Conservation (phyloP, 1,284 basidiomycete genomes). For the Neolentinus lepideus region DNA sequence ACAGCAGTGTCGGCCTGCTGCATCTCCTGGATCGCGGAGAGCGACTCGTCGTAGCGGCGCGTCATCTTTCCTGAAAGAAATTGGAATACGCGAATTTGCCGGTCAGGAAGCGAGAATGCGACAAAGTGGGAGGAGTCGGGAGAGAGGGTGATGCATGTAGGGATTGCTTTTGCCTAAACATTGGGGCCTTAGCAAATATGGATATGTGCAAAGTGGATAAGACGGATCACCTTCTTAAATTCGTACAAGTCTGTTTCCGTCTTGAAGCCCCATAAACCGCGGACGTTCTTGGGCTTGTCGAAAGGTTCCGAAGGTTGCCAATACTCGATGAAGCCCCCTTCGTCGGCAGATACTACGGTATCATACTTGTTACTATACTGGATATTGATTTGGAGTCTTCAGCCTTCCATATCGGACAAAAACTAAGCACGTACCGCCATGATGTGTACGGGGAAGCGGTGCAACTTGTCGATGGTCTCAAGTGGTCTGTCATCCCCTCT, state of each 20-base stretch:
- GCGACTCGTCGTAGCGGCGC: slow-evolving; percentile 92
- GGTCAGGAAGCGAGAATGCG: slow-evolving; percentile 87
- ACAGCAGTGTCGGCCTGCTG: slow-evolving; percentile 90
- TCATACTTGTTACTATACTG: slow-evolving; percentile 93
- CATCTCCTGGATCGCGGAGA: slow-evolving; percentile 93
- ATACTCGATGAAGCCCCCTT: slow-evolving; percentile 94
- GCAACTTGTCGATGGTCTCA: slow-evolving; percentile 69
- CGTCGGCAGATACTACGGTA: slow-evolving; percentile 91
- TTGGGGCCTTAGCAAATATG: not conserved
- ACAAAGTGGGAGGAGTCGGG: slow-evolving; percentile 86
- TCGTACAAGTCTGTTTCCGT: slow-evolving; percentile 92
- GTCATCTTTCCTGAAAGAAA: slow-evolving; percentile 88
- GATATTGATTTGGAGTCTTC: not conserved
- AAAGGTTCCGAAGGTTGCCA: slow-evolving; percentile 91
- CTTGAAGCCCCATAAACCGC: slow-evolving; percentile 88
- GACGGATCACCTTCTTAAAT: slow-evolving; percentile 84
- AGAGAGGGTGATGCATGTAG: slow-evolving; percentile 87
- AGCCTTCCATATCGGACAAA: slow-evolving; percentile 5
- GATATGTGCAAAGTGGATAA: not conserved
- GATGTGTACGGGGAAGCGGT: slow-evolving; percentile 84
- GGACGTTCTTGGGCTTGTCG: slow-evolving; percentile 69
- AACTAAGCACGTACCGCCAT: slow-evolving; percentile 66
- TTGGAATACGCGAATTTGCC: slow-evolving; percentile 90
- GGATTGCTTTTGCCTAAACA: slow-evolving; percentile 78
- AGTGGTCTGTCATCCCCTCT: slow-evolving; percentile 78